These are phyloP conservation scores for Fusarium tricinctum DNA, from an alignment of 2,329 filamentous ascomycete genomes.

Conservation along the genomic window DNA sequence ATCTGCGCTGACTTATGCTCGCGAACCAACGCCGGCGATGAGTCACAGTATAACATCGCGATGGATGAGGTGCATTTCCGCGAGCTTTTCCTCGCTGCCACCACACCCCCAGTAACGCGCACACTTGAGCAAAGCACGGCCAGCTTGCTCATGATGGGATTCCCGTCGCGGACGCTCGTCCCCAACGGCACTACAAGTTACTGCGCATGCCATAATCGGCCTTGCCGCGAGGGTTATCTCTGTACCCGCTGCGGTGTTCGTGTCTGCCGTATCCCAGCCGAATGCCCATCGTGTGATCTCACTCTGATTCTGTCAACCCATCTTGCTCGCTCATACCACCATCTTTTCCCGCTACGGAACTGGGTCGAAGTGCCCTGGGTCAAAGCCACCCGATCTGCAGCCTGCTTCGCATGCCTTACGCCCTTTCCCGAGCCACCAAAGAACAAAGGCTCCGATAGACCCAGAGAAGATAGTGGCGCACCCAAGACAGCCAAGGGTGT, in stretches of 20 bases:
- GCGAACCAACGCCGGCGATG: constrained; percentile 87
- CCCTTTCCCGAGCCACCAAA: constrained; percentile 72
- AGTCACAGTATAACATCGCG: constrained; percentile 82
- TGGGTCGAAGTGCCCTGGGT: constrained; percentile 93
- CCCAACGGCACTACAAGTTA: constrained; percentile 75
- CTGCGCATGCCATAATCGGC: constrained; percentile 91
- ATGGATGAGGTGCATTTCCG: constrained; percentile 83
- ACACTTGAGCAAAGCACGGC: constrained; percentile 70
- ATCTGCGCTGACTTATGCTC: constrained; percentile 91
- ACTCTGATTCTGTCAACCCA: constrained; percentile 96
- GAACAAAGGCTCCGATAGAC: constrained; percentile 37
- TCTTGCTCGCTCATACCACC: constrained; percentile 91
- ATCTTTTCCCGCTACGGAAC: constrained; percentile 89
- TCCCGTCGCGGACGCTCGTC: constrained; percentile 87
- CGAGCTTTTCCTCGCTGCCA: constrained; percentile 88
- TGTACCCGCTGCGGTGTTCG: constrained; percentile 91
- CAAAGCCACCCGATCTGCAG: constrained; percentile 70
- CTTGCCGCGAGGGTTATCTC: constrained; percentile 86
- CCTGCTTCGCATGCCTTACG: constrained; percentile 84
- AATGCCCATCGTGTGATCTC: constrained; percentile 91
- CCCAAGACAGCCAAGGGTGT: constrained; percentile 69
- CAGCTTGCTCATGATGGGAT: constrained; percentile 95
- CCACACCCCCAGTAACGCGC: constrained; percentile 88
- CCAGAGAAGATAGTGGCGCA: constrained; percentile 40
- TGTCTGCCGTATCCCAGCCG: constrained; percentile 89